Base-by-base conservation (phyloP, 192 early-diverging fungal species). In the Coemansia sp. region DNA sequence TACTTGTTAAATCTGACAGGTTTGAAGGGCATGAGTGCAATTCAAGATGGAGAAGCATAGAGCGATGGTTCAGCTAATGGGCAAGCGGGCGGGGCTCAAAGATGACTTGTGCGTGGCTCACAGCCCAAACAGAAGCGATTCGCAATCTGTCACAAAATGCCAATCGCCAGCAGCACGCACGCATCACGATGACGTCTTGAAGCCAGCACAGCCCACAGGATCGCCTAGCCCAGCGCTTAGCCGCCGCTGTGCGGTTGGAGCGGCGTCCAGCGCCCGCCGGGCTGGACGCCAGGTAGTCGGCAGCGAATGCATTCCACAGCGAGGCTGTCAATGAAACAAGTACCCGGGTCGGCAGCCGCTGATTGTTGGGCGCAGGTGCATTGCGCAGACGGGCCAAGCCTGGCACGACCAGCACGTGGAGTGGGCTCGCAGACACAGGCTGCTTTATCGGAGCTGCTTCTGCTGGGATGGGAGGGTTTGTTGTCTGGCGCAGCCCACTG, bases 1-100 rank as follows among this genome's bases (percentile, higher is more conserved):
- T 71, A 80, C 49, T 67, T 74, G 78, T 71, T 80, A 53, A 71
- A 54, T 56, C 56, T 12, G 64, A 65, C n/a, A 74, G 22, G 22
- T 68, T 44, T 44, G 38, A 44, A 44, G 38, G 38, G 68, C 78
- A 80, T 80, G 25, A 9, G n/a, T 16, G 38, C 38, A 44, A 44
- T 44, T 9, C 38, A 44, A 44, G 38, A 44, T 44, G 8, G 38
- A 16, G 38, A 16, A 44, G 12, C 38, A 1, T 14, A 44, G 14
- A 44, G 38, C 3, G 38, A 44, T 16, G 38, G 38, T 16, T 38
- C 10, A 9, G 34, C 34, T 38, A 2, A 9, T 38, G 8, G 1
- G 38, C 38, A 44, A 16, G 3, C n/a, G n/a, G 14, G 38, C 14
- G 14, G 38, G 16, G 38, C 38, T 44, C 38, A 16, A 44, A 44